A percentile compares a stretch with the other conserved stretches of the same genome.
Conservation (phyloP, 164 flowering plant species). For the Aristolochia fimbriata region DNA sequence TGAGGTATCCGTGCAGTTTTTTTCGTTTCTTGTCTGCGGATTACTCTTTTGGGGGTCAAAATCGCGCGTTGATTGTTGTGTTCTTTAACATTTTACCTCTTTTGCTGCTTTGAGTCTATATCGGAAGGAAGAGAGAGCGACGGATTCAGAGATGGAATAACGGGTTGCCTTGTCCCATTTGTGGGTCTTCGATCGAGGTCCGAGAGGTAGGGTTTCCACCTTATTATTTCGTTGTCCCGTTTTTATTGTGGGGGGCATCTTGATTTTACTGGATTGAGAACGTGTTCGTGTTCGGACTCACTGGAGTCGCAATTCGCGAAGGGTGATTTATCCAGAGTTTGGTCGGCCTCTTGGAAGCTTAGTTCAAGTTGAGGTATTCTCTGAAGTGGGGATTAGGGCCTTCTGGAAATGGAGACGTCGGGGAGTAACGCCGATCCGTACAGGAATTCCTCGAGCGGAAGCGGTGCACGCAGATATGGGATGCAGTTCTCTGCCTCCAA, state of each 20-base stretch:
- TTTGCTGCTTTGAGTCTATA: no score
- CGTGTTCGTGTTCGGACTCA: no score
- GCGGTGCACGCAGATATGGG: constrained; percentile 40
- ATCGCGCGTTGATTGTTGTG: no score
- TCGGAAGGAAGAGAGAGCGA: no score
- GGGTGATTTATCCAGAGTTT: neutral
- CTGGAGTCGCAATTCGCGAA: no score
- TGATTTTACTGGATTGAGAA: neutral
- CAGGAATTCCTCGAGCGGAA: constrained; percentile 28
- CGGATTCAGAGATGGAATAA: no score
- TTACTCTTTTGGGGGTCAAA: no score
- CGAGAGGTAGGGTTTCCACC: neutral
- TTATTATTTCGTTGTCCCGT: neutral
- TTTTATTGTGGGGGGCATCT: neutral
- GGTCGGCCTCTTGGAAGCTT: neutral
- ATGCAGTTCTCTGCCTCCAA: constrained; percentile 56
- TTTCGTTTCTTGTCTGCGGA: no score
- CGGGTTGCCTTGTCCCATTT: neutral
- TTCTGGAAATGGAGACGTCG: constrained; percentile 45
- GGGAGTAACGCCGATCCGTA: constrained; percentile 38
- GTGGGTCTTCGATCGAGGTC: neutral
- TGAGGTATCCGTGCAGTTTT: no score
- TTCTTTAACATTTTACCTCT: no score
- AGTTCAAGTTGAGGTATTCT: neutral
- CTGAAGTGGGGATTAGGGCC: constrained; percentile 31